phyloP scores from a whole-genome alignment of 208 protist genomes.

The Trypanosoma brucei region DNA sequence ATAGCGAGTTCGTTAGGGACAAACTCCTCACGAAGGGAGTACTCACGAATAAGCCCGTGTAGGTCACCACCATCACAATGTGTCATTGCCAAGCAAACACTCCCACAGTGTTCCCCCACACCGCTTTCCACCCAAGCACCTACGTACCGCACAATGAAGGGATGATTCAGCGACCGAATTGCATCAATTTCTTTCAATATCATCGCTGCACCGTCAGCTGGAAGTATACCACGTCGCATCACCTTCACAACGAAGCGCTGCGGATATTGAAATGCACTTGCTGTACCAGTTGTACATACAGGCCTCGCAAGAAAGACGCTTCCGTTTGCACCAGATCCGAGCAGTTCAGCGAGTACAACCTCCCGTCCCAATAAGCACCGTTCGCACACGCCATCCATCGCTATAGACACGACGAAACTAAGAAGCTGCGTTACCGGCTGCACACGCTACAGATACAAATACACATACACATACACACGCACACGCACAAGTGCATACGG shows the following conservation, averaged over 20 bases:
- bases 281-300: conserved; percentile 9
- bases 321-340: conserved; percentile 57
- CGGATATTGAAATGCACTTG: conserved; percentile 34
- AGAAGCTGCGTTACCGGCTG: no score
- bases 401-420: background rate
- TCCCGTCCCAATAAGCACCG: conserved; percentile 36
- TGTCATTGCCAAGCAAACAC: conserved; percentile 80
- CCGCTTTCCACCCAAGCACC: conserved; percentile 64
- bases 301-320: conserved; percentile 45
- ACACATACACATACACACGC: no score
- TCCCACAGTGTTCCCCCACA: conserved; percentile 34
- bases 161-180: conserved; percentile 52
- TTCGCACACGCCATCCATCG: conserved; percentile 7
- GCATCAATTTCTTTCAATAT: conserved; percentile 54
- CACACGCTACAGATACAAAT: no score
- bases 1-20: conserved; percentile 47
- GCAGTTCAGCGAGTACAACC: conserved; percentile 39
- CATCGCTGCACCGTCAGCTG: conserved; percentile 21
- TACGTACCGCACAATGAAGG: conserved; percentile 74
- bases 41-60: conserved; percentile 49
- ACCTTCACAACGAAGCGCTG: conserved; percentile 66
- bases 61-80: conserved; percentile 84
- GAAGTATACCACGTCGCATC: conserved; percentile 47
- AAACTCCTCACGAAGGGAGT: conserved; percentile 10
- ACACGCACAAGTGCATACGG: no score